phyloP scores from a whole-genome alignment of 2,329 filamentous ascomycete species.

The Monilinia aucupariae region DNA sequence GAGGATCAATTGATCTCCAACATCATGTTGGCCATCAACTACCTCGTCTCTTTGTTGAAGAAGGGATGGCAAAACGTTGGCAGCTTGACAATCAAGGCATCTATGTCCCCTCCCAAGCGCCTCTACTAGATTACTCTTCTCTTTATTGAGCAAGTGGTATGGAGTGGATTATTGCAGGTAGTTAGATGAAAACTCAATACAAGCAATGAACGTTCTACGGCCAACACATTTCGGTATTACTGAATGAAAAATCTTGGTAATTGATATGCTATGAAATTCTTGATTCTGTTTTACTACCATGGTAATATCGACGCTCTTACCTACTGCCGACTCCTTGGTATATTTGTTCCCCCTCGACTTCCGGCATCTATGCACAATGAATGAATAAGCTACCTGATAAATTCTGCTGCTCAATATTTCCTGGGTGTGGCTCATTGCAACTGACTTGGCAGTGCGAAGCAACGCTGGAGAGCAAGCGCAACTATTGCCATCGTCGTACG shows the following conservation, averaged over 20 bases:
- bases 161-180: conserved; percentile 25
- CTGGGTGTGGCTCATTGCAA: not conserved
- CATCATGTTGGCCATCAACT: conserved; percentile 99
- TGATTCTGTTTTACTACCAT: not conserved
- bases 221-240: not conserved
- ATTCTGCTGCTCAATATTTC: not conserved
- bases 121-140: conserved; percentile 66
- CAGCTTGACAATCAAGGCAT: conserved; percentile 99
- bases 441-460: too few relatives aligned
- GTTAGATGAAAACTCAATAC: conserved; percentile 28
- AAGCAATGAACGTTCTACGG: conserved; percentile 18
- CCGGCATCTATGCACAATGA: not conserved
- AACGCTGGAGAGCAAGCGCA: not conserved
- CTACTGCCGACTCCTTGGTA: not conserved
- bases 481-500: not conserved
- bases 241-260: not conserved
- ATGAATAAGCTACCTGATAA: not conserved
- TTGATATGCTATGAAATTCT: not conserved
- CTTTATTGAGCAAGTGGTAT: conserved; percentile 31
- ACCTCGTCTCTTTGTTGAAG: conserved; percentile 98
- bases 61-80: conserved; percentile 99
- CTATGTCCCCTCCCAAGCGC: conserved; percentile 98
- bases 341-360: too few relatives aligned
- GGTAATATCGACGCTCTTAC: not conserved
- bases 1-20: conserved; percentile 94